These are phyloP conservation scores for Kodamaea alishanica DNA, from an alignment of 1,139 yeast species.

Conservation along the genomic window DNA sequence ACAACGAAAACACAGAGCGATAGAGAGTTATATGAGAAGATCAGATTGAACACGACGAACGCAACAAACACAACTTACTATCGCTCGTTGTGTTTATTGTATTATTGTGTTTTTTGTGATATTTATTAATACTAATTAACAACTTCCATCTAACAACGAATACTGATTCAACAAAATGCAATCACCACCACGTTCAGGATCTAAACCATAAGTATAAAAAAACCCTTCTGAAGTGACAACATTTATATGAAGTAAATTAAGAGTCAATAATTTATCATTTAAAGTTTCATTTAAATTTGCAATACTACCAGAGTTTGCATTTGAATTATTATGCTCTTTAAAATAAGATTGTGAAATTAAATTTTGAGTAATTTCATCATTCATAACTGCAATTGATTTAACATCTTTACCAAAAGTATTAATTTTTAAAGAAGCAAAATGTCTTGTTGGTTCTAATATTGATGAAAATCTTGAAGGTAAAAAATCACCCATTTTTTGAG, in stretches of 20 bases:
- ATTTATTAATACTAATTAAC: neutral
- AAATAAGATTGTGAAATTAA: slow-evolving; percentile 35
- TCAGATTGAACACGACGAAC: too few relatives aligned
- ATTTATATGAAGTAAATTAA: slow-evolving; percentile 58
- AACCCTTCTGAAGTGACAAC: slow-evolving; percentile 88
- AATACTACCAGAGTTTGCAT: slow-evolving; percentile 7
- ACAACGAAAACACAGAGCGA: too few relatives aligned
- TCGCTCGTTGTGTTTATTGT: too few relatives aligned
- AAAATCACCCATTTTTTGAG: slow-evolving; percentile 84
- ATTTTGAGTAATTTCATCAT: slow-evolving; percentile 40
- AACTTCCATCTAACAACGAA: slow-evolving; percentile 36
- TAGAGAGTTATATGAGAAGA: too few relatives aligned
- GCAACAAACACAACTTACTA: too few relatives aligned
- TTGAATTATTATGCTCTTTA: slow-evolving; percentile 16
- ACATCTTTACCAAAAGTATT: slow-evolving; percentile 61
- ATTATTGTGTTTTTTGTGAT: neutral
- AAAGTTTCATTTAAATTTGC: slow-evolving; percentile 7
- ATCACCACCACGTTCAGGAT: slow-evolving; percentile 90
- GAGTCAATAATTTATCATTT: slow-evolving; percentile 35
- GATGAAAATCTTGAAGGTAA: slow-evolving; percentile 83
- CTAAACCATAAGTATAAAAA: slow-evolving; percentile 80
- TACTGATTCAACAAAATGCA: slow-evolving; percentile 76
- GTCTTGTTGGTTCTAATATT: slow-evolving; percentile 86
- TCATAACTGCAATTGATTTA: slow-evolving; percentile 60
- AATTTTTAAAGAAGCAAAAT: slow-evolving; percentile 87